Evolutionary conservation across 1,139 yeast species (phyloP), one percentile per base, ranked within the genome.

Genomic region (Wickerhamomyces sp.): DNA sequence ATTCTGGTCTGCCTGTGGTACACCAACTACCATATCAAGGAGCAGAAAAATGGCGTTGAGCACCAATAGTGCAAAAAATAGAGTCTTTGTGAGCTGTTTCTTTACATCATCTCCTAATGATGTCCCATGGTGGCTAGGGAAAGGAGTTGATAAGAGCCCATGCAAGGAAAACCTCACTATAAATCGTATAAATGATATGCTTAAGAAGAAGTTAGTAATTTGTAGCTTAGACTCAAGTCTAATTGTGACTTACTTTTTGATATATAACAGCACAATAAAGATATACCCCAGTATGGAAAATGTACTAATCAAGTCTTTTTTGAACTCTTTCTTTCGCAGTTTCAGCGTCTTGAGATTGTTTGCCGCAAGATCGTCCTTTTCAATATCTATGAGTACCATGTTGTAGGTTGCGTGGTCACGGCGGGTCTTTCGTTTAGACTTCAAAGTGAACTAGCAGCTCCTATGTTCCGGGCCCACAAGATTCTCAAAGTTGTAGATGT

Each of bases 141-240:
- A 62, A 1, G 68, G 66, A 11, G 52, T 47, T 4, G 57, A 27
- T n/a, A 61, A 33, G 4, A 59, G 32, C 2, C 55, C 45, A 21
- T 63, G 66, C 1, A 59, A 39, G 5, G 41, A 19, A 15, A 49
- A 32, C 33, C 66, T 41, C 16, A 54, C 13, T 1, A 23, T 35
- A 16, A 45, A 47, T 8, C 55, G 39, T 8, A 45, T 29, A n/a
- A 49, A 51, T 2, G 55, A 51, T 4, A 36, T 38, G 19, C 51
- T 44, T 19, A 13, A 12, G 8, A 3, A 5, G 14, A n/a, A 4
- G 33, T 19, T 30, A 39, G 32, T 26, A 33, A 31, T 33, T 26
- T 18, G 16, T 19, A 19, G 10, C 9, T 8, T 8, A 8, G 10
- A 19, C 21, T 8, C 21, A 19, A 19, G 21, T 19, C 10, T 19